Base-by-base conservation (phyloP, 768 basidiomycete species). In the Boletellus ananiceps region DNA sequence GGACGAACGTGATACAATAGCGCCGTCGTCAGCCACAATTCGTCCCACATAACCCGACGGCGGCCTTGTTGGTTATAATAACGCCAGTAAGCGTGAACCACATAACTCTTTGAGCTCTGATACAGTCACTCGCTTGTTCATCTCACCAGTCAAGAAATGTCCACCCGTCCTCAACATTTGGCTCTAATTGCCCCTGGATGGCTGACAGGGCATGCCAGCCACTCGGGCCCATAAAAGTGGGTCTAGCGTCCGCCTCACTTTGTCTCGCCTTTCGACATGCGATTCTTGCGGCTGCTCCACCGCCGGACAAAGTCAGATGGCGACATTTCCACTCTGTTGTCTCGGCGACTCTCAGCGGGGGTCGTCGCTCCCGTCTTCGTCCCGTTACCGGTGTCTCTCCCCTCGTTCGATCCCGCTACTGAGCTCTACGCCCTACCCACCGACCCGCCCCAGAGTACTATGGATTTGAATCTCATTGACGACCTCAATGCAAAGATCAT, bases 281-380 rank as follows among this genome's bases (percentile, higher is more conserved):
- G 69, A 5, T 74, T 77, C 57, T 76, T 77, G 68, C 67, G 65
- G 53, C 64, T 77, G 23, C 72, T 76, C 21, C 73, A 79, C 54
- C 74, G 76, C 57, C 72, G 69, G 50, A 68, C 75, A 46, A 75
- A 70, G 59, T 79, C 78, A 16, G 76, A 74, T 27, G 55, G 70
- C 32, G 70, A 72, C 18, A 69, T 75, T 44, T 59, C 61, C 21
- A 53, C 48, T 16, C 52, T 68, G 46, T 12, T 55, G 8, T 38
- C 32, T 14, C 50, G 37, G 43, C 40, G 44, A 33, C 32, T 18
- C 16, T 45, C 18, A 18, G 5, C 16, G 14, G 49, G 36, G 4
- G 16, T 47, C 29, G 46, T 36, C 3, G 50, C 56, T 6, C 66
- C 66, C 7, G 51, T 63, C 19, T 67, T 63, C 25, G 39, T 65